These are phyloP conservation scores for Solanum pennellii DNA, from an alignment of 257 asterid species.

Conservation along the genomic window DNA sequence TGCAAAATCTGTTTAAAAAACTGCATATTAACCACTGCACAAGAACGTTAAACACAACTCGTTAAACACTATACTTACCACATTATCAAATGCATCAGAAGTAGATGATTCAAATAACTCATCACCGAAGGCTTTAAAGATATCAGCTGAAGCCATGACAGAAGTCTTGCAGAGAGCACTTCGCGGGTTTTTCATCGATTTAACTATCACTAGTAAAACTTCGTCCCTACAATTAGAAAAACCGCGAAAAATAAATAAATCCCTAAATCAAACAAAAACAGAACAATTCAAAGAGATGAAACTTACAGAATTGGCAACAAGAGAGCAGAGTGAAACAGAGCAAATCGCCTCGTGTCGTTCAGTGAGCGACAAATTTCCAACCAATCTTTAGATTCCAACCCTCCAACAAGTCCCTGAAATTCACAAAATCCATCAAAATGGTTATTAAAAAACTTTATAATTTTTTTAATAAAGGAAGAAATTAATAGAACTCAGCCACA, in stretches of 20 bases:
- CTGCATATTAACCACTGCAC: neutral
- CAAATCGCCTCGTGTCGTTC: slow-evolving; percentile 70
- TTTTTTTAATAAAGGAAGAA: neutral
- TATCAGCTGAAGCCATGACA: slow-evolving; percentile 82
- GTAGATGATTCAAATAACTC: slow-evolving; percentile 34
- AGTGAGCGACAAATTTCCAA: slow-evolving; percentile 79
- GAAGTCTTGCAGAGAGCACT: slow-evolving; percentile 93
- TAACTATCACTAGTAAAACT: slow-evolving; percentile 51
- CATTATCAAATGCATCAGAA: slow-evolving; percentile 46
- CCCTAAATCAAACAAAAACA: neutral
- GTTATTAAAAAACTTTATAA: too few relatives aligned
- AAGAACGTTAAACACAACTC: neutral
- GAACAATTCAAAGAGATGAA: neutral
- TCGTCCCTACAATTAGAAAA: slow-evolving; percentile 35
- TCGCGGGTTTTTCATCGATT: slow-evolving; percentile 91
- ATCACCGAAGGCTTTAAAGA: slow-evolving; percentile 68
- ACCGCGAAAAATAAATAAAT: neutral
- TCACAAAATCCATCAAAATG: neutral
- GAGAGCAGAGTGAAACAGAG: slow-evolving; percentile 49
- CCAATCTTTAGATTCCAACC: slow-evolving; percentile 94
- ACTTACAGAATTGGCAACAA: slow-evolving; percentile 70
- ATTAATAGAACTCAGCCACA: neutral
- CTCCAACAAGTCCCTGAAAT: slow-evolving; percentile 69
- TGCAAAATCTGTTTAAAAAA: slow-evolving; percentile 51
- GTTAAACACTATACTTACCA: slow-evolving; percentile 30